Conservation (phyloP, 2,329 filamentous ascomycete species). For the Sclerotiophoma versabilis region DNA sequence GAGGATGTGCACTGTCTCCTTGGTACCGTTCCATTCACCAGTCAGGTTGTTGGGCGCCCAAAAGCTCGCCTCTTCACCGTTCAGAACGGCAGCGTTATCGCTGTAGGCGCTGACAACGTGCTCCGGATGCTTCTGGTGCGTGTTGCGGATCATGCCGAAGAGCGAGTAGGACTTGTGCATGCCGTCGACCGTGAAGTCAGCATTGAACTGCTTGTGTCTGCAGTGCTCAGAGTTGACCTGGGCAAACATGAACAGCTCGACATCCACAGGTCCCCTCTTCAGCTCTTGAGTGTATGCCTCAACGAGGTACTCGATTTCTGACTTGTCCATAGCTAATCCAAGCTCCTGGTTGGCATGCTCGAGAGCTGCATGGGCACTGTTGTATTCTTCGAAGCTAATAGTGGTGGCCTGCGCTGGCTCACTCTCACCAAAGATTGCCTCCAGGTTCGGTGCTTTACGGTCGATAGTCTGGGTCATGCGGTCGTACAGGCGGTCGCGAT, state of each 20-base stretch:
- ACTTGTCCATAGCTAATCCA: conserved; percentile 84
- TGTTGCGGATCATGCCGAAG: conserved; percentile 97
- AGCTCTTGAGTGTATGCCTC: conserved; percentile 74
- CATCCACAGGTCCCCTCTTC: conserved; percentile 77
- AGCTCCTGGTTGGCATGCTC: conserved; percentile 83
- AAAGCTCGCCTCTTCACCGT: conserved; percentile 74
- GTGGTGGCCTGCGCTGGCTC: conserved; percentile 71
- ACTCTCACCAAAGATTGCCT: conserved; percentile 79
- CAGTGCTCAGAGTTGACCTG: conserved; percentile 99
- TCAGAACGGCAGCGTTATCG: conserved; percentile 93
- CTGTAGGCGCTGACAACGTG: conserved; percentile 95
- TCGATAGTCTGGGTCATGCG: conserved; percentile 92
- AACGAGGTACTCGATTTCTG: conserved; percentile 94
- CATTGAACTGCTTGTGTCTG: conserved; percentile 91
- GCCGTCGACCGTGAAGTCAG: conserved; percentile 93
- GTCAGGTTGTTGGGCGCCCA: conserved; percentile 90
- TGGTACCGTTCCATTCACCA: conserved; percentile 85
- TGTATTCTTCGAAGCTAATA: conserved; percentile 71
- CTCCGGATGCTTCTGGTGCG: conserved; percentile 77
- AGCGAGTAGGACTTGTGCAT: conserved; percentile 78
- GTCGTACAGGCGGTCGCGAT: conserved; percentile 81
- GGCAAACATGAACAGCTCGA: conserved; percentile 99
- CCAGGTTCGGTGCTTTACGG: conserved; percentile 70
- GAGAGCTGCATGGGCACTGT: conserved; percentile 73
- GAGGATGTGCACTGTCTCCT: conserved; percentile 85